These are phyloP conservation scores for Candida koratica DNA, from an alignment of 805 yeast genomes.

Conservation along the genomic window DNA sequence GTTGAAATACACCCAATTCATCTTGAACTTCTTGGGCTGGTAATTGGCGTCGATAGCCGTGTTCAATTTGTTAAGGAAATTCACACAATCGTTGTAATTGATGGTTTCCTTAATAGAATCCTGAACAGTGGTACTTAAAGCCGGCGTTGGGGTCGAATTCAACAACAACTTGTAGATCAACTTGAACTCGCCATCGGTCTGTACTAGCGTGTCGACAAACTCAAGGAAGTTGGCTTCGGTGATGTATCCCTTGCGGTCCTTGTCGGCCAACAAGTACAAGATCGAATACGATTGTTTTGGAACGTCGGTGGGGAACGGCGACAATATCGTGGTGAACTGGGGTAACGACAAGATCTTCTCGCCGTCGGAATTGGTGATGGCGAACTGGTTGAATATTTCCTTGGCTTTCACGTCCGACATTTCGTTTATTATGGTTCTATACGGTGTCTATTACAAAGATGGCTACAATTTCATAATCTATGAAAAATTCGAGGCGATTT, in stretches of 20 bases:
- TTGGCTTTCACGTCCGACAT: slow-evolving; percentile 23
- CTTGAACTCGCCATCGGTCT: slow-evolving; percentile 29
- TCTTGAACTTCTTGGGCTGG: slow-evolving; percentile 38
- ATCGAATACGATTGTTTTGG: slow-evolving; percentile 42
- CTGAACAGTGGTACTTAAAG: slow-evolving; percentile 15
- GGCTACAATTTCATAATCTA: slow-evolving; percentile 7
- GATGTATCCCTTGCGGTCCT: slow-evolving; percentile 62
- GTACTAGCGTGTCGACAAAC: slow-evolving; percentile 52
- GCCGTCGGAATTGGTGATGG: slow-evolving; percentile 22
- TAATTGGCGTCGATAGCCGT: slow-evolving; percentile 39
- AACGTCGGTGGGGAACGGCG: slow-evolving; percentile 41
- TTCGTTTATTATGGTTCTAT: too few species aligned
- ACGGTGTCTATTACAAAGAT: too few species aligned
- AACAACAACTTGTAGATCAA: slow-evolving; percentile 20
- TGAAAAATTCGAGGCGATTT: slow-evolving; percentile 7
- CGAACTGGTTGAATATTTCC: slow-evolving; percentile 39
- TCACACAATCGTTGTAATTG: slow-evolving; percentile 33
- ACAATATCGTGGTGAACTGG: slow-evolving; percentile 34
- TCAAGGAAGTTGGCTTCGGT: slow-evolving; percentile 67
- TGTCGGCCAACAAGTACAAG: slow-evolving; percentile 79
- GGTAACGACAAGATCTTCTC: slow-evolving; percentile 30
- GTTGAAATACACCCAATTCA: slow-evolving; percentile 42
- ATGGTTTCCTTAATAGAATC: slow-evolving; percentile 6
- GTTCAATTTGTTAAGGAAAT: slow-evolving; percentile 33
- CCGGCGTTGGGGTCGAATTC: slow-evolving; percentile 1